Evolutionary conservation across 192 early-diverging fungal genomes (phyloP).

Genomic region (Entrophospora sp.): DNA sequence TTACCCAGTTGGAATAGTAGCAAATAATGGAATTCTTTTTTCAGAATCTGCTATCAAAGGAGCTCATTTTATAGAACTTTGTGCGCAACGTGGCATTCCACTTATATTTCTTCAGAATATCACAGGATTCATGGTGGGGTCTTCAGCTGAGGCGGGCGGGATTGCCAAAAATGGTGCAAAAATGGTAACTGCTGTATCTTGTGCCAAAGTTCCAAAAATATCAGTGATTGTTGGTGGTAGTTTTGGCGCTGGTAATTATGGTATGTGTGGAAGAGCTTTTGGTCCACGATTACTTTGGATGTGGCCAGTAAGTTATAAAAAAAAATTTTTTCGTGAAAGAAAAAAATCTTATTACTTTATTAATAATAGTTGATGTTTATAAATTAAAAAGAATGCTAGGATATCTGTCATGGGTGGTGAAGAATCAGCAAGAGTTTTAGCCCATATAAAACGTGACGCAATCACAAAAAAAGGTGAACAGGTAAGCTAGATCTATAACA

Average conservation of each 20-base stretch:
- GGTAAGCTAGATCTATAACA: slow-evolving; percentile 11
- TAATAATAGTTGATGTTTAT: too few species aligned
- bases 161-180: slow-evolving; percentile 98
- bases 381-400: slow-evolving; percentile 47
- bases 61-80: slow-evolving; percentile 91
- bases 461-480: slow-evolving; percentile 65
- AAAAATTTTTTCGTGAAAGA: too few species aligned
- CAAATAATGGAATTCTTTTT: slow-evolving; percentile 94
- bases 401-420: slow-evolving; percentile 98
- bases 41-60: slow-evolving; percentile 91
- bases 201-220: slow-evolving; percentile 89
- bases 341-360: slow-evolving; percentile 4
- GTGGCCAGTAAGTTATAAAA: slow-evolving; percentile 65
- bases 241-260: slow-evolving; percentile 89
- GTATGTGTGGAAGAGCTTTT: slow-evolving; percentile 95
- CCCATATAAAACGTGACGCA: slow-evolving; percentile 76
- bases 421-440: slow-evolving; percentile 86
- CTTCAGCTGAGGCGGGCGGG: slow-evolving; percentile 86
- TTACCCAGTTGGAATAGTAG: slow-evolving; percentile 85
- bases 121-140: slow-evolving; percentile 95
- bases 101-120: slow-evolving; percentile 94
- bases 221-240: slow-evolving; percentile 71
- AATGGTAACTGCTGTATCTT: slow-evolving; percentile 90
- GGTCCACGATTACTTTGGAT: slow-evolving; percentile 91
- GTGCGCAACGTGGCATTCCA: slow-evolving; percentile 79